phyloP scores from a whole-genome alignment of 2,329 filamentous ascomycete species.

The Exutisphaerella laricina region DNA sequence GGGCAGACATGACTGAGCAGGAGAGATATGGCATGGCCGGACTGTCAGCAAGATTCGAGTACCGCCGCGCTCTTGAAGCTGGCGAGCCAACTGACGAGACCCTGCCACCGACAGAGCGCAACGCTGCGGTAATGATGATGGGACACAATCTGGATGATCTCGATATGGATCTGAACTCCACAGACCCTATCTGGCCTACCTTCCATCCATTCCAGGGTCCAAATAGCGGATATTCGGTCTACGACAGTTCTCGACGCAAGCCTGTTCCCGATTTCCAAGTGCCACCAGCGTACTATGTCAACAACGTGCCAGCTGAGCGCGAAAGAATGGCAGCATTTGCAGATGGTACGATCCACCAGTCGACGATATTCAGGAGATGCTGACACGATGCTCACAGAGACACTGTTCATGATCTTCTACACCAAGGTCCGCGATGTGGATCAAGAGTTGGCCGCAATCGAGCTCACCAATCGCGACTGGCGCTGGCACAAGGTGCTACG shows the following conservation, averaged over 20 bases:
- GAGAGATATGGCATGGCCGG: conserved; percentile 58
- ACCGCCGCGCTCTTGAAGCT: conserved; percentile 22
- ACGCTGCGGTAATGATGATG: conserved; percentile 44
- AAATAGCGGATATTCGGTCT: conserved; percentile 26
- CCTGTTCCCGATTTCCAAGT: conserved; percentile 59
- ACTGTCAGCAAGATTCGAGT: conserved; percentile 47
- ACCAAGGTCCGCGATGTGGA: conserved; percentile 60
- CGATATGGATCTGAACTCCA: conserved; percentile 55
- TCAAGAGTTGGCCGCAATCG: conserved; percentile 60
- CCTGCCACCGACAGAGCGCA: conserved; percentile 26
- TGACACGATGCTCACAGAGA: conserved; percentile 48
- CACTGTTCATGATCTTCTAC: conserved; percentile 65
- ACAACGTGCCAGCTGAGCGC: conserved; percentile 58
- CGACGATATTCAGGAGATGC: too few species aligned
- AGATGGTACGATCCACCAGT: conserved; percentile 27
- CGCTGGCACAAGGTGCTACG: conserved; percentile 50
- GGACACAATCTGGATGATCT: conserved; percentile 60
- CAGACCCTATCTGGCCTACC: conserved; percentile 53
- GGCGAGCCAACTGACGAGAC: conserved; percentile 28
- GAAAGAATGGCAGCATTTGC: conserved; percentile 31
- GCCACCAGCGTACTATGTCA: conserved; percentile 59
- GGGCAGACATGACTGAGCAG: conserved; percentile 54
- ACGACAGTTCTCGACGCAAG: conserved; percentile 46
- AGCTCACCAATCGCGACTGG: conserved; percentile 52
- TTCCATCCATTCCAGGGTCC: conserved; percentile 58